Conservation (phyloP, 1,284 basidiomycete genomes). For the Puccinia novopanici region DNA sequence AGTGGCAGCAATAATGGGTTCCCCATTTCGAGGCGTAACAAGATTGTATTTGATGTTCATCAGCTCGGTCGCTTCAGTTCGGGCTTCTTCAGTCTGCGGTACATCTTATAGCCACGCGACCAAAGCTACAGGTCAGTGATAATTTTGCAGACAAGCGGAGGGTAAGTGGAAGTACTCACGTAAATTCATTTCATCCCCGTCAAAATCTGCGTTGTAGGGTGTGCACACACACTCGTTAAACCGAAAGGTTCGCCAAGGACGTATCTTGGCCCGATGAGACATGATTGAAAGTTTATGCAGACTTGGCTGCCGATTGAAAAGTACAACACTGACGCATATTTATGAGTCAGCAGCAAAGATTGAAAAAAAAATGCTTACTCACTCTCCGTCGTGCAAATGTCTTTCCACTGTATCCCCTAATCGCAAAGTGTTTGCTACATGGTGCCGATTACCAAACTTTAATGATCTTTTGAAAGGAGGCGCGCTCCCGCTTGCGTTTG, state of each 20-base stretch:
- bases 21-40: slow-evolving; percentile 93
- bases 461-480: slow-evolving; percentile 75
- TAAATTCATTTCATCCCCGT: slow-evolving; percentile 99
- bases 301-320: slow-evolving; percentile 99
- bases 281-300: slow-evolving; percentile 98
- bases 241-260: slow-evolving; percentile 96
- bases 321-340: slow-evolving; percentile 66
- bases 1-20: slow-evolving; percentile 97
- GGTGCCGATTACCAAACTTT: slow-evolving; percentile 60
- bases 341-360: slow-evolving; percentile 1
- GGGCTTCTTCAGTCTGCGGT: slow-evolving; percentile 96
- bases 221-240: slow-evolving; percentile 99
- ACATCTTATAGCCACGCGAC: slow-evolving; percentile 66
- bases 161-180: slow-evolving; percentile 59
- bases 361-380: neutral
- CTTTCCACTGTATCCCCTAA: slow-evolving; percentile 89
- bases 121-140: slow-evolving; percentile 55
- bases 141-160: slow-evolving; percentile 52
- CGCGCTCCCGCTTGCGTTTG: slow-evolving; percentile 43
- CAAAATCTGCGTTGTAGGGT: slow-evolving; percentile 99
- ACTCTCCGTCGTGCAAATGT: slow-evolving; percentile 90
- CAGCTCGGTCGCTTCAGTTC: slow-evolving; percentile 93
- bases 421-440: slow-evolving; percentile 74
- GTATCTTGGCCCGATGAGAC: slow-evolving; percentile 93
- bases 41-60: slow-evolving; percentile 98